Base-by-base conservation (phyloP, 352 stramenopile species). In the Globisporangium parvum region DNA sequence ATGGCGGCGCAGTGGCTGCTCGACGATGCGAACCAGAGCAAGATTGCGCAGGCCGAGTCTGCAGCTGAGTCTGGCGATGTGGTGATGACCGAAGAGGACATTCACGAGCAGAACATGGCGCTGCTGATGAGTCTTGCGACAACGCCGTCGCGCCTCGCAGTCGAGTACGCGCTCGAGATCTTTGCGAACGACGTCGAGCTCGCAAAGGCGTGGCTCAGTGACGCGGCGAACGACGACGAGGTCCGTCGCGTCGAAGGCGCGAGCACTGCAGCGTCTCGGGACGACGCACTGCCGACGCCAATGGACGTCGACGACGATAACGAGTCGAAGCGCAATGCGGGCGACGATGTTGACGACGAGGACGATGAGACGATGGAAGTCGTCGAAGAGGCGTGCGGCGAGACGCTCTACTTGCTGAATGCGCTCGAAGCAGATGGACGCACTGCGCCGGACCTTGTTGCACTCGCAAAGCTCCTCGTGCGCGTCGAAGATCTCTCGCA, bases 401-500 rank as follows among this genome's bases (percentile, higher is more conserved):
- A 95, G 47, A 70, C 75, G 17, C 72, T 98, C 20, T 97, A 95
- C 47, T 76, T 99, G 24, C 69, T 99, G 18, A 99, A 98, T 56
- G 72, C 98, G 47, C 66, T 98, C 6, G 89, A 96, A 52, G 91
- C 69, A 10, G 60, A 86, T 35, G 75, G 80, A 66, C 41, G 51
- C 23, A 57, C 70, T 45, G 71, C 57, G 41, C 41, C 60, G 6
- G 79, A 85, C 49, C 44, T 85, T 28, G 37, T 75, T 31, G 57
- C 77, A 24, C 70, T 99, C 40, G 85, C 86, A 6, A 84, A 95
- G 61, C 66, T 99, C 21, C 77, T 99, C 0, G 88, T 85, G 50
- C 85, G 95, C 9, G 65, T 99, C 1, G 97, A 99, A 59, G 95
- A 98, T 53, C 70, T 99, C 37, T 98, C 94, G 11, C 96, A 99